Evolutionary conservation across 2,329 filamentous ascomycete species (phyloP).

Genomic region (Allantophomopsis cytisporea): DNA sequence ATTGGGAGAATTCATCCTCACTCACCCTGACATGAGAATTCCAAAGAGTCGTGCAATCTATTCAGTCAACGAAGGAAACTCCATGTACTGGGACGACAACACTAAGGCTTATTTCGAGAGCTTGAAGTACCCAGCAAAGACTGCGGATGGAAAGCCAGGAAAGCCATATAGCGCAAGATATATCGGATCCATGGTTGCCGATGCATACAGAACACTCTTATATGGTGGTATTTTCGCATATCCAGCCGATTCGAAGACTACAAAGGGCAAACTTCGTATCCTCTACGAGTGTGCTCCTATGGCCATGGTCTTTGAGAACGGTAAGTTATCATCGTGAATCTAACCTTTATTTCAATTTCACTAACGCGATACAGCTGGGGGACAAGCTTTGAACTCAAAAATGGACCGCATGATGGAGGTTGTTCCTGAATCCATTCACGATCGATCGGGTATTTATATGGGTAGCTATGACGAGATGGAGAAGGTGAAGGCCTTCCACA

Average conservation of each 20-base stretch:
- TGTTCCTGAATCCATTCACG: conserved; percentile 84
- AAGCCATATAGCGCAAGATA: conserved; percentile 94
- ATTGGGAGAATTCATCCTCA: conserved; percentile 96
- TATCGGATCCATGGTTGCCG: conserved; percentile 96
- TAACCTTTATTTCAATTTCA: neutral
- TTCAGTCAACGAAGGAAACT: conserved; percentile 98
- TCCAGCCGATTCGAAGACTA: conserved; percentile 93
- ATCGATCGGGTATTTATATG: conserved; percentile 92
- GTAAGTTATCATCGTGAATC: conserved; percentile 32
- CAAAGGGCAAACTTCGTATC: conserved; percentile 95
- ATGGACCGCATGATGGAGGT: conserved; percentile 88
- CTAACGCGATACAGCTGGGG: conserved; percentile 50
- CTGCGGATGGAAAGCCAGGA: conserved; percentile 29
- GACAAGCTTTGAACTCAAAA: conserved; percentile 79
- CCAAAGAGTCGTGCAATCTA: conserved; percentile 77
- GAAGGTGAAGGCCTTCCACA: no score
- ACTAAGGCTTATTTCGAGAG: conserved; percentile 82
- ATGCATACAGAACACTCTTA: conserved; percentile 87
- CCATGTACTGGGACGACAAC: conserved; percentile 83
- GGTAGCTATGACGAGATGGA: no score
- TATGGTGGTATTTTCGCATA: conserved; percentile 98
- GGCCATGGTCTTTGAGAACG: conserved; percentile 98
- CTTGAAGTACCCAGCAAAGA: conserved; percentile 61
- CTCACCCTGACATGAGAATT: conserved; percentile 86
- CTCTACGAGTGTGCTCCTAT: conserved; percentile 98